Evolutionary conservation across 2,329 filamentous ascomycete species (phyloP), one percentile per base, ranked within the genome.

Genomic region (Biscogniauxia marginata): DNA sequence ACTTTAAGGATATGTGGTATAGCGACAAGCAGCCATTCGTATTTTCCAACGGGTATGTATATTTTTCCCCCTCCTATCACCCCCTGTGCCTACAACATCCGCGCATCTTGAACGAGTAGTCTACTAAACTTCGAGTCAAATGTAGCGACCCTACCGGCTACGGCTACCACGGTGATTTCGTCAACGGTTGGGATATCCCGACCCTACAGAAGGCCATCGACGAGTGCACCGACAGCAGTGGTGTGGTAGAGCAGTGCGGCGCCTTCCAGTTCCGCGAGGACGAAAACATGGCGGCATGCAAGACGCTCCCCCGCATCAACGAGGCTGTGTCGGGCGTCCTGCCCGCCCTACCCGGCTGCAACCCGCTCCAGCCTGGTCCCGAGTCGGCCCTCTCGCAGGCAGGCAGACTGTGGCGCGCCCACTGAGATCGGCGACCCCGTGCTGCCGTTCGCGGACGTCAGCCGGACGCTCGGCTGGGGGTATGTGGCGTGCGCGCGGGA

Each of bases 161-260:
- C 61, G 79, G 80, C 1, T 79, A 79, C 64, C 83, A 85, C 65
- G 81, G 76, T 46, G 83, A 86, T 68, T 86, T 86, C 67, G 24
- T 81, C 30, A 86, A 84, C 68, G 84, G 84, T 4, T 86, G 84
- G 84, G 75, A 86, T 52, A 67, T 77, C 0, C 59, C 70, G 2
- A 70, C 74, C 7, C 75, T 86, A 5, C 77, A 84, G 52, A 68
- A 70, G 0, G 82, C 80, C 8, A 72, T 84, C 61, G 71, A 79
- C 52, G 71, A 70, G 21, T 85, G 83, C 67, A 77, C 68, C 50
- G 73, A 71, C 51, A 60, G 71, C 22, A 76, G 70, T 54, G 80
- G 79, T 21, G 65, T 68, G 8, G 71, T 81, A 25, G 71, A 75
- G 46, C 67, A 74, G 48, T 82, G 77, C 64, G 67, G 65, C 3